Conservation (phyloP, 345 rosid genomes). For the Kernera saxatilis region DNA sequence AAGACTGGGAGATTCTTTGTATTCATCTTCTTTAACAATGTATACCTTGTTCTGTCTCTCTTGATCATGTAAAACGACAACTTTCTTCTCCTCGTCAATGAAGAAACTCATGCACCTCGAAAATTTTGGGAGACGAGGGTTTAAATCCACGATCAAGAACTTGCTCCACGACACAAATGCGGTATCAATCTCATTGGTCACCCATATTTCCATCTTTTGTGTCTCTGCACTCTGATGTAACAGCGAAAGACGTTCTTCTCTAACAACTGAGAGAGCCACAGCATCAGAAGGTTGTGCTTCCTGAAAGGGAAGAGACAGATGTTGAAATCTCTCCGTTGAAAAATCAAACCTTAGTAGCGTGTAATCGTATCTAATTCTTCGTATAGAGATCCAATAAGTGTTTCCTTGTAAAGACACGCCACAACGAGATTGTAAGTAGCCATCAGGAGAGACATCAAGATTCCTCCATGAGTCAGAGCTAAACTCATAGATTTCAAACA, state of each 20-base stretch:
- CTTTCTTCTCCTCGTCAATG: too few species aligned
- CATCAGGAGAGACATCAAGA: neutral
- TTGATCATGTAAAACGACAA: too few species aligned
- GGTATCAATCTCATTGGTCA: neutral
- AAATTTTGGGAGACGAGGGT: too few species aligned
- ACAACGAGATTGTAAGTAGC: neutral
- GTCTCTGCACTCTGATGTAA: neutral
- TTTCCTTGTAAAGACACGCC: neutral
- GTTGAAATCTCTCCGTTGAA: neutral
- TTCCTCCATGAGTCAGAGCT: neutral
- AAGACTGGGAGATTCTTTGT: too few species aligned
- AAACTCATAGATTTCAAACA: neutral
- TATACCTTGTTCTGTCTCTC: too few species aligned
- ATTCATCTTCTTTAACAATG: too few species aligned
- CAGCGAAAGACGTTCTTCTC: neutral
- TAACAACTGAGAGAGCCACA: neutral
- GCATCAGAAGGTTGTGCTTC: neutral
- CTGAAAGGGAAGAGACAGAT: neutral
- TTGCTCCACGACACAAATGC: neutral
- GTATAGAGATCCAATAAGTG: neutral
- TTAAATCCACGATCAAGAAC: too few species aligned
- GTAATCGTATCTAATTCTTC: neutral
- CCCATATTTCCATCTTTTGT: neutral
- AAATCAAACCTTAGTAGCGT: neutral
- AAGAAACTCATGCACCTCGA: too few species aligned